Evolutionary conservation across 305 asterid species (phyloP), one percentile per base, ranked within the genome.

Genomic region (Lippia alba): DNA sequence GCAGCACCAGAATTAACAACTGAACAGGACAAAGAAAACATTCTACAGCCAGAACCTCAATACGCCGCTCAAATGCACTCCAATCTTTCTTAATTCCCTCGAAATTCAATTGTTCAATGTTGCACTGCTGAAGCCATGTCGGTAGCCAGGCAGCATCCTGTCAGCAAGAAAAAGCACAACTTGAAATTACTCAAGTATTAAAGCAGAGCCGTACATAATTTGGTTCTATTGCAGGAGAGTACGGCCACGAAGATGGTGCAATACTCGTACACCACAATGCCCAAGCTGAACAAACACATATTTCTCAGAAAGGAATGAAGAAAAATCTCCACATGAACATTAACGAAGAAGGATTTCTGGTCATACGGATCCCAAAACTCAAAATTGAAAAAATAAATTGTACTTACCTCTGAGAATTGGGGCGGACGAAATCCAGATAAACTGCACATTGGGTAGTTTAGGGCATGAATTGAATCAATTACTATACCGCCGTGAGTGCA

Each of bases 131-230:
- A 68, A 88, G 91, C 94, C 91, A 84, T 16, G 79, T 64, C 2
- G 91, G 90, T 33, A 84, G 77, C 94, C 94, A 85, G 18, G 79
- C 80, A 30, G 71, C 80, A 50, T 83, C 91, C 94, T 88, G 76
- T 64, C 64, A 68, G 32, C 48, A 46, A 57, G 44, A 72, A 30
- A 40, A 74, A 57, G 39, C 1, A 10, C 33, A 36, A 9, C 2
- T 50, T 60, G 5, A 24, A 49, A 53, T 53, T 19, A 10, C 55
- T n/a, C 30, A 24, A 24, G 6, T 39, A 45, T 18, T 53, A 36
- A 45, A 53, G 45, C 19, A 16, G n/a, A 30, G 33, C 12, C 36
- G 3, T 11, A 30, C 39, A 24, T 1, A n/a, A 51, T n/a, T 56
- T 68, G 67, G 41, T 56, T 18, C 67, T 45, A 36, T 12, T 36